Evolutionary conservation across 257 asterid species (phyloP), one percentile per base, ranked within the genome.

Genomic region (Penstemon davidsonii): DNA sequence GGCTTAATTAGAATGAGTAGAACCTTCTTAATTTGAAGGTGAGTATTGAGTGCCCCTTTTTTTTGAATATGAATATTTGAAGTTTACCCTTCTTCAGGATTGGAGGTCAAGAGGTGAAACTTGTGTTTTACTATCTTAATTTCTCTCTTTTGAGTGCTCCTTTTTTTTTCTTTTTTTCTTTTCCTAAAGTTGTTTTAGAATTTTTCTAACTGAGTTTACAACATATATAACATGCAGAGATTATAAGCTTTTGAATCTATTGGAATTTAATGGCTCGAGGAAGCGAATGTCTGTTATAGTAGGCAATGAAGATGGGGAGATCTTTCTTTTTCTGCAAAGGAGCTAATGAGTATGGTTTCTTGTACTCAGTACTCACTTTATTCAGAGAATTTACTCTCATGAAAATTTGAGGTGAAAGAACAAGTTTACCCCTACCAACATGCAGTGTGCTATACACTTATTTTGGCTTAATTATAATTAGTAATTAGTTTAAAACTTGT

Each of bases 261-360:
- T 88, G 74, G 96, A 88, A 62, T 88, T 88, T 78, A 88, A 71
- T 15, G 85, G 95, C 79, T 71, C 85, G 0, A 74, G 95, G 71
- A 88, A 88, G 74, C 76, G 92, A 68, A 88, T 88, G 95, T 82
- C 95, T 7, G 90, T 86, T 25, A 86, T 88, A 4, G 87, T 88
- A 10, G 70, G 83, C 64, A 73, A 84, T 62, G 90, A 77, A 71
- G 81, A 75, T 8, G 90, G 81, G 8, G 82, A 79, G 53, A 82
- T 88, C 60, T 74, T 84, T 69, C 83, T n/a, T 88, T 11, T 61
- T 85, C 46, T 85, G 95, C 85, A 88, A 88, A 85, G 95, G 95
- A 67, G 95, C 95, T 38, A 92, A 88, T 74, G 84, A 80, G 91
- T 87, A 72, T 25, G 79, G 36, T 65, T 68, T 50, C 50, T 10